phyloP scores from a whole-genome alignment of 331 rosid species.

The Acacia concinna region DNA sequence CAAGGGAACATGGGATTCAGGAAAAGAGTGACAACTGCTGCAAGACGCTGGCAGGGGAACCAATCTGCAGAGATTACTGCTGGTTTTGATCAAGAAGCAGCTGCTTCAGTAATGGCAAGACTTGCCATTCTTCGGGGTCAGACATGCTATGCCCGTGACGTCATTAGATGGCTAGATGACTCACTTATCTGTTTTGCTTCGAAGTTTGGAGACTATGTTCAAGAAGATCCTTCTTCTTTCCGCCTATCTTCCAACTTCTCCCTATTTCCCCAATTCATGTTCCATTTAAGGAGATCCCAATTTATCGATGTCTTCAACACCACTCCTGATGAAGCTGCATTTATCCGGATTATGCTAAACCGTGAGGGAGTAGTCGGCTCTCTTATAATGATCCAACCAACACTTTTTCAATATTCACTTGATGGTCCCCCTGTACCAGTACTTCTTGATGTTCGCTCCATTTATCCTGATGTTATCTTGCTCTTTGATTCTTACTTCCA shows the following conservation, averaged over 20 bases:
- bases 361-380: constrained; percentile 92
- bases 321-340: constrained; percentile 88
- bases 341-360: constrained; percentile 75
- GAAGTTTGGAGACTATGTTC: constrained; percentile 86
- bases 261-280: constrained; percentile 91
- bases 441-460: constrained; percentile 77
- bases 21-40: constrained; percentile 87
- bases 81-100: constrained; percentile 97
- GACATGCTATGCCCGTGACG: constrained; percentile 77
- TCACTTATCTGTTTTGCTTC: constrained; percentile 64
- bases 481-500: constrained; percentile 88
- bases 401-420: constrained; percentile 81
- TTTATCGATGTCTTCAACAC: constrained; percentile 83
- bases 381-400: constrained; percentile 94
- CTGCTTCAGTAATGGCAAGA: constrained; percentile 86
- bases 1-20: constrained; percentile 66
- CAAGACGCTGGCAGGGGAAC: constrained; percentile 87
- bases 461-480: constrained; percentile 79
- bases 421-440: constrained; percentile 95
- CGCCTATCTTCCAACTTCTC: constrained; percentile 84
- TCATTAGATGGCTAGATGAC: constrained; percentile 90
- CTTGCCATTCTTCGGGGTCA: constrained; percentile 85
- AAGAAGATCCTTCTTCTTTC: constrained; percentile 86
- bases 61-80: constrained; percentile 71
- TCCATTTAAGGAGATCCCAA: constrained; percentile 85